Evolutionary conservation across 2,329 filamentous ascomycete species (phyloP).

Genomic region (Whalleya microplaca): DNA sequence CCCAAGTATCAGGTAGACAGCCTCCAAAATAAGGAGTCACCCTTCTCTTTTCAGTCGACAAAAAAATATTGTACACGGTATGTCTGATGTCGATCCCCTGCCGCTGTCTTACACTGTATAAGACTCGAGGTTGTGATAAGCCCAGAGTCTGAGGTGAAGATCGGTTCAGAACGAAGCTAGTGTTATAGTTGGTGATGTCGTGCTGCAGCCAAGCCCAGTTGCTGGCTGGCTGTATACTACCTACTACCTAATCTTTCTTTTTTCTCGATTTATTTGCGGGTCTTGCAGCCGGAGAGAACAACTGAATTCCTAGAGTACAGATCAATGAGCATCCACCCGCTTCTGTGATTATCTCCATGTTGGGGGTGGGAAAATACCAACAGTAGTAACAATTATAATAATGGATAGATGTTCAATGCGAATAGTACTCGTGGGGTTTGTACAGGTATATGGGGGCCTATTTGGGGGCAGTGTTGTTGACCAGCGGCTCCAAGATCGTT

Average conservation of each 20-base stretch:
- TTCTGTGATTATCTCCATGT: conserved; percentile 3
- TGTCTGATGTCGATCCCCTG: not conserved
- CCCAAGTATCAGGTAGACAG: too few species aligned
- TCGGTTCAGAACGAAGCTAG: not conserved
- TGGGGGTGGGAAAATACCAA: conserved; percentile 9
- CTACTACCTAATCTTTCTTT: conserved; percentile 2
- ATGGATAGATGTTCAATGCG: conserved; percentile 9
- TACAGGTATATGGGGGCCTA: conserved; percentile 15
- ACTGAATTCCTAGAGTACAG: conserved; percentile 5
- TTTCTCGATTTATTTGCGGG: conserved; percentile 6
- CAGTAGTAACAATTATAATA: conserved; percentile 1
- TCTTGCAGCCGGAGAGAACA: conserved; percentile 4
- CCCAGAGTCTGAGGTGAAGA: not conserved
- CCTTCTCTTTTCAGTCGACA: not conserved
- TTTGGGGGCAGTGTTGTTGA: conserved; percentile 24
- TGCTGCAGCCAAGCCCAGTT: conserved; percentile 25
- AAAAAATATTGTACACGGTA: not conserved
- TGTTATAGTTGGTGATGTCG: conserved; percentile 16
- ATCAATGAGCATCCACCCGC: conserved; percentile 12
- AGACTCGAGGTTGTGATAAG: not conserved
- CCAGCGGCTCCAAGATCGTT: too few species aligned
- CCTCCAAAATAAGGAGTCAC: too few species aligned
- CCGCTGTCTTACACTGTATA: not conserved
- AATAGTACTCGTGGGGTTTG: conserved; percentile 6
- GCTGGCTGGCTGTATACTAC: conserved; percentile 1